phyloP scores from a whole-genome alignment of 345 rosid species.

The Syzygium aqueum region DNA sequence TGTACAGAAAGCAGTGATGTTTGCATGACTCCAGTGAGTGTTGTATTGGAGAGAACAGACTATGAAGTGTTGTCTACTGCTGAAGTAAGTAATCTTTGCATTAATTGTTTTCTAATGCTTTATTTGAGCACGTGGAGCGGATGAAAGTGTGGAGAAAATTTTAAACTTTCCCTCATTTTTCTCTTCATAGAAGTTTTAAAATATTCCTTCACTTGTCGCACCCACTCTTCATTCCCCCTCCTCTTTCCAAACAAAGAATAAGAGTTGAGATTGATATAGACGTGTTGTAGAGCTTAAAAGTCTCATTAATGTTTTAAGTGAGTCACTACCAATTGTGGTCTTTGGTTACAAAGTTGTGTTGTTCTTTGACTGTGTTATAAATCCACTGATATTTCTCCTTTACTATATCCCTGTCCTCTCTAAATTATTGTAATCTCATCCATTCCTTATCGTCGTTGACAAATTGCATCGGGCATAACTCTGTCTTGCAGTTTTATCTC shows the following conservation, averaged over 20 bases:
- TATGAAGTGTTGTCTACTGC: constrained; percentile 9
- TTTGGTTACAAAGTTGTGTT: not conserved
- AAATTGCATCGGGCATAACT: not conserved
- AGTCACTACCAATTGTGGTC: not conserved
- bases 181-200: not conserved
- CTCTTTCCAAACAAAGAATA: not conserved
- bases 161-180: not conserved
- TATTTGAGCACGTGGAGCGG: not conserved
- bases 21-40: constrained; percentile 9
- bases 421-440: not conserved
- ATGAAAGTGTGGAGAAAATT: not conserved
- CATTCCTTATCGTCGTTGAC: not conserved
- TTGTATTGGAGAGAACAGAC: constrained; percentile 4
- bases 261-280: not conserved
- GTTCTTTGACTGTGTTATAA: not conserved
- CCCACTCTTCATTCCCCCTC: not conserved
- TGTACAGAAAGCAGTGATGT: constrained; percentile 5
- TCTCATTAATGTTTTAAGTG: not conserved
- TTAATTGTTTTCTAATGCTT: not conserved
- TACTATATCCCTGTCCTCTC: not conserved
- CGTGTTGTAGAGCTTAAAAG: not conserved
- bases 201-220: not conserved
- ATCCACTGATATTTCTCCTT: not conserved
- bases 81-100: constrained; percentile 4
- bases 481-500: not conserved